Percentiles rank a stretch among this genome's conserved stretches.
These are phyloP conservation scores for Solanum chiquidenum DNA, from an alignment of 257 asterid genomes.

Conservation along the genomic window DNA sequence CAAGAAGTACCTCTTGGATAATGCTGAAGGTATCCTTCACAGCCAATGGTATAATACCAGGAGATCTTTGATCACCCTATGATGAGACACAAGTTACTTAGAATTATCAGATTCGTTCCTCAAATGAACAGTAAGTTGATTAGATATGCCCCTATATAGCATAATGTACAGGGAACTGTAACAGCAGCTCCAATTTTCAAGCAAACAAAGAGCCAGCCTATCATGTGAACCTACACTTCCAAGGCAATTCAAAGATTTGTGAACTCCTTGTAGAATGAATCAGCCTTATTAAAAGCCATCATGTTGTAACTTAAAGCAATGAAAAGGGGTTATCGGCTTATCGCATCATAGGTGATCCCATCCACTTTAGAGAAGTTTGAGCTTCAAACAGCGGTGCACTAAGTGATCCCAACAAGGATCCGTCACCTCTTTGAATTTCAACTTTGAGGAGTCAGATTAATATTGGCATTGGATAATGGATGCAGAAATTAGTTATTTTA, in stretches of 20 bases:
- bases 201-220: not conserved
- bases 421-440: not conserved
- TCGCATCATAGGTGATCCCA: not conserved
- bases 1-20: slow-evolving; percentile 86
- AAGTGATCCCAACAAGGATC: not conserved
- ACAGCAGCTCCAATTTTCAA: not conserved
- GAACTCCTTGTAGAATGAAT: not conserved
- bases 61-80: slow-evolving; percentile 99
- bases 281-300: not conserved
- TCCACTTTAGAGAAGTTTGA: not conserved
- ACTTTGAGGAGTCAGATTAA: not conserved
- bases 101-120: not conserved
- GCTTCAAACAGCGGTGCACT: not conserved
- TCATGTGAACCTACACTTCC: not conserved
- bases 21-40: slow-evolving; percentile 98
- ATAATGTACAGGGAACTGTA: not conserved
- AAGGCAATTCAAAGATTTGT: not conserved
- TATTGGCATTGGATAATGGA: not conserved
- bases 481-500: not conserved
- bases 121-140: not conserved
- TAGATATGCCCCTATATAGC: not conserved
- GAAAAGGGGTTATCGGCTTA: not conserved
- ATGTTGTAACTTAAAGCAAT: not conserved
- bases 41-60: slow-evolving; percentile 96
- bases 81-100: not conserved